A percentile compares a stretch with the other conserved stretches of the same genome.
These are phyloP conservation scores for Chloroidium sp. DNA, from an alignment of 163 green algal genomes.

Conservation along the genomic window DNA sequence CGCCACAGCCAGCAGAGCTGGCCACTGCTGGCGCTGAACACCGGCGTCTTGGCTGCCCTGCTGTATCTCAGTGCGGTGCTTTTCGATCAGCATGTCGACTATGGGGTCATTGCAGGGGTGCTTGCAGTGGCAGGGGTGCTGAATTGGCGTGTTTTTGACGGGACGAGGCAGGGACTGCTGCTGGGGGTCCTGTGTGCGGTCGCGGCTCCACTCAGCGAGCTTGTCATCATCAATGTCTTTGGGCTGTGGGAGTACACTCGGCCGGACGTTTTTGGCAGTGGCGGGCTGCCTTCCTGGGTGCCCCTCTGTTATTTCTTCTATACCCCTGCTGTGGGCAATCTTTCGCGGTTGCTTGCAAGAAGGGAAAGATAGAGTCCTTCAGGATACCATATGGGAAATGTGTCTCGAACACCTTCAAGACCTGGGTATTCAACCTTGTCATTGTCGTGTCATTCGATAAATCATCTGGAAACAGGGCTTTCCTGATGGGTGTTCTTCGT, in stretches of 20 bases:
- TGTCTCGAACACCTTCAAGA: too few species aligned
- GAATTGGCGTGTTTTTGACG: conserved; percentile 41
- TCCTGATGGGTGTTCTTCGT: too few species aligned
- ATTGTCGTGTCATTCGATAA: too few species aligned
- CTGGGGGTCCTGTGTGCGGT: conserved; percentile 40
- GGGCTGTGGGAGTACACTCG: conserved; percentile 47
- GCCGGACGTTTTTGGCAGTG: conserved; percentile 20
- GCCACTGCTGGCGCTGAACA: background rate
- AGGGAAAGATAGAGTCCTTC: too few species aligned
- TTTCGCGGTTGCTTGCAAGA: conserved; percentile 16
- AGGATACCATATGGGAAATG: too few species aligned
- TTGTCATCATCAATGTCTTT: conserved; percentile 37
- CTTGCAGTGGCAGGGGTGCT: conserved; percentile 2
- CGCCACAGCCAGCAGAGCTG: background rate
- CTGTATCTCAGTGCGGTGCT: conserved; percentile 4
- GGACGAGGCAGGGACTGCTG: conserved; percentile 34
- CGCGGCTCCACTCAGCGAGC: conserved; percentile 36
- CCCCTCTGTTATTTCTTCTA: conserved; percentile 53
- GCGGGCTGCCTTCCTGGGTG: conserved; percentile 22
- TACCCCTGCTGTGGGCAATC: conserved; percentile 31
- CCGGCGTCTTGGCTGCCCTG: conserved; percentile 3
- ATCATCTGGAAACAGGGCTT: too few species aligned
- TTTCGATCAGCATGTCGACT: background rate
- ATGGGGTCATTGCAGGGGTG: conserved; percentile 3
- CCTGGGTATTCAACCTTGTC: too few species aligned